Base-by-base conservation (phyloP, 1,284 basidiomycete species). In the Meira miltonrushii region DNA sequence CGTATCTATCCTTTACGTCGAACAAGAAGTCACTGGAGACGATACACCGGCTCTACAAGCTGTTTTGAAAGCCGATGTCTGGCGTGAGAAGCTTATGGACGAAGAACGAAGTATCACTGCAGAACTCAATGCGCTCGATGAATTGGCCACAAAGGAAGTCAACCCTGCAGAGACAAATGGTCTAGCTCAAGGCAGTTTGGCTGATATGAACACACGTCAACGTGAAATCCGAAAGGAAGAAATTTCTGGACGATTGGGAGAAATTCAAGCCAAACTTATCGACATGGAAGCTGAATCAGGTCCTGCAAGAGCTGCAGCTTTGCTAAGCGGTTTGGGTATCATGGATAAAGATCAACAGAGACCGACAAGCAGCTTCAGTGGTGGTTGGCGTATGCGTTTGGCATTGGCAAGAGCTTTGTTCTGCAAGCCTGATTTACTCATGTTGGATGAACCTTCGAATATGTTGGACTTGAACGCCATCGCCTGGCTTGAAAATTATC, bases 381-480 rank as follows among this genome's bases (percentile, higher is more conserved):
- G 95, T 83, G 94, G 95, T 82, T 96, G 92, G 92, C 83, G 98
- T 85, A 98, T 98, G 95, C 97, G 97, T 86, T 88, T 98, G 68
- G 95, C 94, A 37, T 87, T 98, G 63, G 95, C 95, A 60, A 87
- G 89, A 70, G 92, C 92, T 2, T 82, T 96, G 5, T 99, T 98
- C 74, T 95, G 97, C 66, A 96, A 97, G 59, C 75, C 74, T 5
- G 75, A 75, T 51, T 47, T 77, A 60, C 64, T 77, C 58, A 74
- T 74, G 72, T 60, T 68, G 49, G 67, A 71, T 43, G 72, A 74
- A 63, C 94, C 94, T 78, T 95, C 93, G n/a, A 98, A 99, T 88
- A 96, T 84, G 80, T 54, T 73, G 88, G 65, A 94, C 72, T 72
- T 84, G 62, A 83, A 84, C 69, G 83, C 83, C 38, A 73, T 81